Percentiles rank a stretch among this genome's conserved stretches.
phyloP scores from a whole-genome alignment of 2,329 filamentous ascomycete genomes.

The Raffaelea deltoideospora region DNA sequence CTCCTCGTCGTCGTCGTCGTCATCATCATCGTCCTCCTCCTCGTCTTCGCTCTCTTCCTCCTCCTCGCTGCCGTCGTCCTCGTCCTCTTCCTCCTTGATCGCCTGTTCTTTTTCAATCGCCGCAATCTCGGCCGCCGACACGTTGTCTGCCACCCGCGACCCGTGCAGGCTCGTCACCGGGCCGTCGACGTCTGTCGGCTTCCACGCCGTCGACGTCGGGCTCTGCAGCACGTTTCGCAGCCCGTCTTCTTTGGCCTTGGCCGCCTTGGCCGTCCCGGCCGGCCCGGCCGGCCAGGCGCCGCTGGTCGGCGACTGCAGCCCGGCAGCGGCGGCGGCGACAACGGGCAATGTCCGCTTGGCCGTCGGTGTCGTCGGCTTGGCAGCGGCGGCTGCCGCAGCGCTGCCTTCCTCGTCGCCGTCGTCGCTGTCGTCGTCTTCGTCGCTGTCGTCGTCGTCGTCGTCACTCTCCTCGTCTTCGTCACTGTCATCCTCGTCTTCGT shows the following conservation, averaged over 20 bases:
- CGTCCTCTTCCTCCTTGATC: constrained; percentile 23
- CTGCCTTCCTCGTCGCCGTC: constrained; percentile 4
- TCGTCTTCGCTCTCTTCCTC: constrained; percentile 15
- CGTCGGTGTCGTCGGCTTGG: constrained; percentile 5
- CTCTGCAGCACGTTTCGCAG: constrained; percentile 20
- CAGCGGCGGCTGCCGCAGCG: no score
- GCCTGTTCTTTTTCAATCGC: constrained; percentile 23
- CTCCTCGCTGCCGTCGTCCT: constrained; percentile 19
- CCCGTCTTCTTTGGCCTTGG: constrained; percentile 2
- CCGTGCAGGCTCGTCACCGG: constrained; percentile 19
- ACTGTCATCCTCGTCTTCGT: background rate
- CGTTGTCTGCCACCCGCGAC: constrained; percentile 16
- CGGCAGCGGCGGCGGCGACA: no score
- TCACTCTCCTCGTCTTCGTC: constrained; percentile 3
- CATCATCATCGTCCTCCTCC: constrained; percentile 11
- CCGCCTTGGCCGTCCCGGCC: background rate
- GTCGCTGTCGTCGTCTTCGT: constrained; percentile 5
- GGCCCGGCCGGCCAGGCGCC: no score
- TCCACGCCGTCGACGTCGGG: constrained; percentile 23
- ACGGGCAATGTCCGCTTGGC: constrained; percentile 7
- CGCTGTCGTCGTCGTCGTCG: background rate
- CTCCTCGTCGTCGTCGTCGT: constrained; percentile 11
- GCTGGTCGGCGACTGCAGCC: no score
- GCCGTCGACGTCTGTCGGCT: constrained; percentile 17
- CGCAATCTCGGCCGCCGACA: constrained; percentile 22